Percentiles rank a stretch among this genome's conserved stretches.
Evolutionary conservation across 2,329 filamentous ascomycete genomes (phyloP).

Genomic region (Septoria linicola): DNA sequence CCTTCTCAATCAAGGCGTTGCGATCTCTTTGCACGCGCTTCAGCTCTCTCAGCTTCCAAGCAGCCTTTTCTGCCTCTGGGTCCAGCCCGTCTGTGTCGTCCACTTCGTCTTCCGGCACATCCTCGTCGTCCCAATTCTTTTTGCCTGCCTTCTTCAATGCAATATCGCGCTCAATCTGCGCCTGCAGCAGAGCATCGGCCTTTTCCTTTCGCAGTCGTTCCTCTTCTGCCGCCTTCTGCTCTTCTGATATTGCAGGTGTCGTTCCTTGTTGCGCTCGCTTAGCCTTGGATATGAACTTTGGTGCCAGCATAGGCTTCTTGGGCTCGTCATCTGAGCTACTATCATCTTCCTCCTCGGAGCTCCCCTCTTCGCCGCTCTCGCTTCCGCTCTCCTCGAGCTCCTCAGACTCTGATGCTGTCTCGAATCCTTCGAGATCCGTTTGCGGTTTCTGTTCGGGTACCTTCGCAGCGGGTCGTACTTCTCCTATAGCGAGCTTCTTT

Average conservation of each 20-base stretch:
- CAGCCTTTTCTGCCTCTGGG: constrained; percentile 81
- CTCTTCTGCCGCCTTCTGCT: constrained; percentile 49
- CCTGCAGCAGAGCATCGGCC: constrained; percentile 78
- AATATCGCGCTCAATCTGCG: constrained; percentile 79
- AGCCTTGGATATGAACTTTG: constrained; percentile 65
- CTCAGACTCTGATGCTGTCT: constrained; percentile 53
- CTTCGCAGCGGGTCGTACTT: constrained; percentile 33
- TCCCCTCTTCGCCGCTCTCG: constrained; percentile 45
- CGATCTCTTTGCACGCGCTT: constrained; percentile 84
- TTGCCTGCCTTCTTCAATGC: constrained; percentile 72
- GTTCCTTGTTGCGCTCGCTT: constrained; percentile 50
- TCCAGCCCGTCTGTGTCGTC: constrained; percentile 88
- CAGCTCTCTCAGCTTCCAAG: constrained; percentile 91
- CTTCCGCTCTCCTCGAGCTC: constrained; percentile 39
- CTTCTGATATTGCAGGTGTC: constrained; percentile 36
- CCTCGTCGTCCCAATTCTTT: constrained; percentile 83
- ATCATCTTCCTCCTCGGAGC: constrained; percentile 58
- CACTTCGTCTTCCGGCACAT: constrained; percentile 66
- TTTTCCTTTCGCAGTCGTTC: constrained; percentile 65
- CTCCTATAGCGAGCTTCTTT: constrained; percentile 42
- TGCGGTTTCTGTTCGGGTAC: constrained; percentile 34
- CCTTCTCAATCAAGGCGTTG: constrained; percentile 70
- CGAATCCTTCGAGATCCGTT: constrained; percentile 55
- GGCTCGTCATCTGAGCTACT: constrained; percentile 60
- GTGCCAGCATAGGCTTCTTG: constrained; percentile 58